Evolutionary conservation across 495 filamentous ascomycete genomes (phyloP).

Genomic region (Xylaria acuta): DNA sequence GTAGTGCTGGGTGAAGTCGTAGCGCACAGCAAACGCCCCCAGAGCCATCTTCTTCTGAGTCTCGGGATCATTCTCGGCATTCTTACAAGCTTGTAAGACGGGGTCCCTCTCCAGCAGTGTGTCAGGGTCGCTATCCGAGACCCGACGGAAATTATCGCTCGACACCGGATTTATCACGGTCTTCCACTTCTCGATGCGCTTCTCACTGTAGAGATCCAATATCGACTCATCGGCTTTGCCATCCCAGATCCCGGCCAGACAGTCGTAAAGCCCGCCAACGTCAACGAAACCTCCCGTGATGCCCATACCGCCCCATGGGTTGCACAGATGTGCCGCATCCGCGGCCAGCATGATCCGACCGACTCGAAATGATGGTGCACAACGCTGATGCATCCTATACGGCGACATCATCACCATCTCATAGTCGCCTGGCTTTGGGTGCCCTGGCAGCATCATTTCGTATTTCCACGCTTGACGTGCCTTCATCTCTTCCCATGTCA

Average conservation of each 20-base stretch:
- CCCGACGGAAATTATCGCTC: constrained; percentile 56
- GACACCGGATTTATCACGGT: constrained; percentile 64
- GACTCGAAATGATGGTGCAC: constrained; percentile 60
- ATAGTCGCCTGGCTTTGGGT: constrained; percentile 64
- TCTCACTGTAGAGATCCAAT: constrained; percentile 62
- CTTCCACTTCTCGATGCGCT: constrained; percentile 61
- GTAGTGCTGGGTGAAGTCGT: constrained; percentile 55
- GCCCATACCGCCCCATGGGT: constrained; percentile 65
- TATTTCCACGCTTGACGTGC: constrained; percentile 60
- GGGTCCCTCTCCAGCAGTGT: constrained; percentile 46
- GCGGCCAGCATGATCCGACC: constrained; percentile 64
- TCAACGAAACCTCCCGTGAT: constrained; percentile 68
- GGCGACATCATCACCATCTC: constrained; percentile 60
- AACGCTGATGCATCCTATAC: constrained; percentile 68
- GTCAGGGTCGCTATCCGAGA: constrained; percentile 46
- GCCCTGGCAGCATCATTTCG: constrained; percentile 62
- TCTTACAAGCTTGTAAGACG: constrained; percentile 47
- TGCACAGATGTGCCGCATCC: constrained; percentile 66
- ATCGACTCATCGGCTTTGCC: constrained; percentile 62
- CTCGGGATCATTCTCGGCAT: constrained; percentile 40
- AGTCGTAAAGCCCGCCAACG: constrained; percentile 63
- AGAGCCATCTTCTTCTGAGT: constrained; percentile 41
- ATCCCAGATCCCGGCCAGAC: constrained; percentile 62
- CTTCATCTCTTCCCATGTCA: constrained; percentile 59
- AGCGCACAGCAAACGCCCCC: constrained; percentile 40